phyloP scores from a whole-genome alignment of 345 rosid genomes.

The Aegle marmelos region DNA sequence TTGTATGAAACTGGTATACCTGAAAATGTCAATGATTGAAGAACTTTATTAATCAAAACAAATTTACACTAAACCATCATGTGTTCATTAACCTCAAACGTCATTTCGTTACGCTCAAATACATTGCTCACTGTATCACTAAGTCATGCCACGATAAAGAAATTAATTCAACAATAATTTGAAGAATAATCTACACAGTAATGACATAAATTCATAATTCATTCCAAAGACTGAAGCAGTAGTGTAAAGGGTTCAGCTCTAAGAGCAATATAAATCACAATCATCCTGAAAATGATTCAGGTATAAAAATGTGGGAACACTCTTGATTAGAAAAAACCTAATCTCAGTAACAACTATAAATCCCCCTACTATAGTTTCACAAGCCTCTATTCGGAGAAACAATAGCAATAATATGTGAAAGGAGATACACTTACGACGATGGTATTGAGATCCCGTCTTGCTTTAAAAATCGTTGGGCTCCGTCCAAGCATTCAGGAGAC shows the following conservation, averaged over 20 bases:
- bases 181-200: not conserved
- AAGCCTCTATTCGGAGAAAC: not conserved
- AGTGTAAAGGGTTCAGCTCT: not conserved
- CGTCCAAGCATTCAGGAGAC: conserved; percentile 99
- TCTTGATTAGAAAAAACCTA: no score
- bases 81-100: not conserved
- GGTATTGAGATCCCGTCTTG: conserved; percentile 96
- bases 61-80: not conserved
- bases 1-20: conserved; percentile 97
- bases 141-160: not conserved
- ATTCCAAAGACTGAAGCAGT: not conserved
- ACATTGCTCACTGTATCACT: not conserved
- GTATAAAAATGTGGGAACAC: not conserved
- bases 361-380: not conserved
- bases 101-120: not conserved
- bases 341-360: not conserved
- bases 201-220: not conserved
- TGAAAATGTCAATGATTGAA: conserved; percentile 18
- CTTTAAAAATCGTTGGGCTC: conserved; percentile 96
- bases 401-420: not conserved
- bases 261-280: not conserved
- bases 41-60: not conserved
- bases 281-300: not conserved
- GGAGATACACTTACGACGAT: conserved; percentile 65
- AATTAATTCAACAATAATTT: not conserved